phyloP scores from a whole-genome alignment of 176 grass and related monocot species.

The Aegilops bicornis region DNA sequence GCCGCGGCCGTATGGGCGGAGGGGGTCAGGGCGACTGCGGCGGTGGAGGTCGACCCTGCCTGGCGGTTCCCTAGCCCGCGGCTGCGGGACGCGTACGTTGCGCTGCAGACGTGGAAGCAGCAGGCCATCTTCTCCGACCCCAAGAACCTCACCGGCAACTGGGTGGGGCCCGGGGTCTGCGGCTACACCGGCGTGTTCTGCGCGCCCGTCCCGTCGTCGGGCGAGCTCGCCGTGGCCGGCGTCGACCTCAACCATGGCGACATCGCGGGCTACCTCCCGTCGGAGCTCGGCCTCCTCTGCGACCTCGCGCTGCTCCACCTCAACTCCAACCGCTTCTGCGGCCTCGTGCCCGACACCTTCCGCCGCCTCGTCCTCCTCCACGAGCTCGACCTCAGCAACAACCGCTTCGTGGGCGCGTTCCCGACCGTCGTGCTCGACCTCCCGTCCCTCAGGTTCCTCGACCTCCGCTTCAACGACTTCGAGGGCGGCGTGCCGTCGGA shows the following conservation, averaged over 20 bases:
- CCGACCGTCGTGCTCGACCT: constrained; percentile 70
- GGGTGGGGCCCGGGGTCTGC: constrained; percentile 62
- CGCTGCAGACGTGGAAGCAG: constrained; percentile 76
- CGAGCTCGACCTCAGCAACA: constrained; percentile 99
- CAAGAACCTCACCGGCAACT: constrained; percentile 48
- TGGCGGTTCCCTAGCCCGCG: constrained; percentile 51
- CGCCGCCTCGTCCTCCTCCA: constrained; percentile 56
- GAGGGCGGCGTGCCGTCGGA: constrained; percentile 57
- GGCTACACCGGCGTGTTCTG: constrained; percentile 62
- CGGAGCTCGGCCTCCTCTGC: constrained; percentile 72
- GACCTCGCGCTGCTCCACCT: constrained; percentile 86
- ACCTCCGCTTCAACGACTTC: constrained; percentile 86
- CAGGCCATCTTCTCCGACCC: constrained; percentile 81
- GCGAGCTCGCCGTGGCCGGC: constrained; percentile 58
- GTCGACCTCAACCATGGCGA: constrained; percentile 98
- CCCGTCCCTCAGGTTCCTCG: constrained; percentile 58
- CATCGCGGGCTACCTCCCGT: constrained; percentile 88
- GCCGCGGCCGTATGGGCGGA: background rate
- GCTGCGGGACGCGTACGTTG: constrained; percentile 60
- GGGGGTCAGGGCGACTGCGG: constrained; percentile 31
- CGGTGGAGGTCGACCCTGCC: constrained; percentile 60
- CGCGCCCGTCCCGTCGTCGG: constrained; percentile 18
- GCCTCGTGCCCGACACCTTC: constrained; percentile 54
- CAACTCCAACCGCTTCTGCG: constrained; percentile 97
- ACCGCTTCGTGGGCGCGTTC: constrained; percentile 77